Evolutionary conservation across 2,329 filamentous ascomycete genomes (phyloP), one percentile per base, ranked within the genome.

Genomic region (Massarina eburnea): DNA sequence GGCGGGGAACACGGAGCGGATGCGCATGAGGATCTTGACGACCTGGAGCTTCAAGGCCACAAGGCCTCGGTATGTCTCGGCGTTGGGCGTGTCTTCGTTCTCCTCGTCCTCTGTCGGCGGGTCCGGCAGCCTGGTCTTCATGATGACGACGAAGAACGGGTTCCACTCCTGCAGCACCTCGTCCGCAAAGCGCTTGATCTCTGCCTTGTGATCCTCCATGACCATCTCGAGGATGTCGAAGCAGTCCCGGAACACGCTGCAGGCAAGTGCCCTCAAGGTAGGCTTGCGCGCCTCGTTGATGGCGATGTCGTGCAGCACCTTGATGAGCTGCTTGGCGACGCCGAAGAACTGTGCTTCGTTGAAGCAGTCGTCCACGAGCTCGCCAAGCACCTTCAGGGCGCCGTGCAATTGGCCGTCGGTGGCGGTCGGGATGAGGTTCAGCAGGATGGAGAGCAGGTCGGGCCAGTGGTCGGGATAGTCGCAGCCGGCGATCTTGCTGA

Each of bases 401-500:
- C 94, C 94, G 68, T 96, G 91, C 39, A 96, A 76, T 66, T 96
- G 91, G 37, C 78, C 76, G 61, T 96, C 89, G 52, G 78, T 84
- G 50, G 89, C 90, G 42, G 78, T 81, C 43, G 86, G 82, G 61
- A 97, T 88, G 40, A 91, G 79, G 34, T 82, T 81, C 50, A 99
- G 81, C 33, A 97, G 78, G 26, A 84, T 82, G 18, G 90, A 89
- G 22, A 99, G 82, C 34, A 99, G 82, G 55, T 83, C 82, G n/a
- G 91, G 90, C 94, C 94, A 99, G 62, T 91, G 82, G 49, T 96
- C 90, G 42, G 94, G 94, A 66, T 95, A 97, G 74, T 99, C 94
- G 62, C 86, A 83, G 53, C 85, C 87, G 45, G 94, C 94, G 58
- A 99, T 95, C 75, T 96, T 97, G 76, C 91, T 92, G 51, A 96